phyloP scores from a whole-genome alignment of 768 basidiomycete genomes.

The Auriscalpium vulgare region DNA sequence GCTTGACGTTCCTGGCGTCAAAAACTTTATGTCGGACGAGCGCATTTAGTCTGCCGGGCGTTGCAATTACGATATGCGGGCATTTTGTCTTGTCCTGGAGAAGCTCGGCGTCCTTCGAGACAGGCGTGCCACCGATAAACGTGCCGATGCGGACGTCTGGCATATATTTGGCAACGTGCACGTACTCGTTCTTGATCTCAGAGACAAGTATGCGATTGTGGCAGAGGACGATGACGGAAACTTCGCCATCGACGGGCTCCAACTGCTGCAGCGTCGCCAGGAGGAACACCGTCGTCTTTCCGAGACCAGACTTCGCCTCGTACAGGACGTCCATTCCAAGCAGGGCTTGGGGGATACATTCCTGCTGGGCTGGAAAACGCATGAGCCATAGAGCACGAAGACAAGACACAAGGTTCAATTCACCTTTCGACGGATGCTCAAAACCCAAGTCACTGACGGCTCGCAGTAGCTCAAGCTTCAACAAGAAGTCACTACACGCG shows the following conservation, averaged over 20 bases:
- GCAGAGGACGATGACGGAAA: slow-evolving; percentile 94
- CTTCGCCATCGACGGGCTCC: slow-evolving; percentile 96
- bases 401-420: slow-evolving; percentile 6
- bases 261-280: slow-evolving; percentile 96
- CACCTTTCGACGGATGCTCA: slow-evolving; percentile 99
- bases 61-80: slow-evolving; percentile 98
- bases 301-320: slow-evolving; percentile 98
- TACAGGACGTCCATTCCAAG: slow-evolving; percentile 99
- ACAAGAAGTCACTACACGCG: slow-evolving; percentile 79
- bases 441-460: slow-evolving; percentile 99
- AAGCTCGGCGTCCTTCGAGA: slow-evolving; percentile 86
- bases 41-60: slow-evolving; percentile 94
- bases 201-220: slow-evolving; percentile 99
- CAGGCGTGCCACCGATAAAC: slow-evolving; percentile 95
- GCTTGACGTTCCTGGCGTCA: slow-evolving; percentile 94
- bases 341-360: slow-evolving; percentile 99
- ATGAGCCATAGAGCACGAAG: neutral
- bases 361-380: slow-evolving; percentile 81
- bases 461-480: slow-evolving; percentile 94
- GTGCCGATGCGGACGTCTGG: slow-evolving; percentile 95
- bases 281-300: slow-evolving; percentile 99
- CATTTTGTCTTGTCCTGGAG: slow-evolving; percentile 95
- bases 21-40: slow-evolving; percentile 91
- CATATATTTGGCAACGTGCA: slow-evolving; percentile 99
- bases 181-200: slow-evolving; percentile 99